phyloP scores from a whole-genome alignment of 2,329 filamentous ascomycete genomes.

The Blastomyces gilchristii region DNA sequence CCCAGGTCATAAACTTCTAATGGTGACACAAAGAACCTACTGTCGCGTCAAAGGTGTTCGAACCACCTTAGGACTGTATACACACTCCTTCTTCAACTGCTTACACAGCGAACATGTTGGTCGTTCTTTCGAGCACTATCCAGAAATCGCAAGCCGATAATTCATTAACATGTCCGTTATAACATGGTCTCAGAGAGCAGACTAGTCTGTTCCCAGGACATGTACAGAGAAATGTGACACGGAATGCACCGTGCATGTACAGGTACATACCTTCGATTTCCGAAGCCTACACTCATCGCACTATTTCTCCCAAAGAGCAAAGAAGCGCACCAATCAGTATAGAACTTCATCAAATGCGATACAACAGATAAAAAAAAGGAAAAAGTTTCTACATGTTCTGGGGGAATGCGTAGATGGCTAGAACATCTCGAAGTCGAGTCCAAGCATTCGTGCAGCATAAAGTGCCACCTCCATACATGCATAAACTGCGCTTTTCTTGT shows the following conservation, averaged over 20 bases:
- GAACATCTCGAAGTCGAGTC: background rate
- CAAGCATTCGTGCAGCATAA: background rate
- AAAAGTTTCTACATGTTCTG: background rate
- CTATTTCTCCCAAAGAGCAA: background rate
- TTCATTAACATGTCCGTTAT: background rate
- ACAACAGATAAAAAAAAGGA: background rate
- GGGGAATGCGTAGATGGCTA: background rate
- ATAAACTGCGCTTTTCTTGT: background rate
- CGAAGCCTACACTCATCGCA: constrained; percentile 6
- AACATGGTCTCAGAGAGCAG: background rate
- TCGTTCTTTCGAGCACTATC: constrained; percentile 1
- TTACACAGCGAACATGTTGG: constrained; percentile 32
- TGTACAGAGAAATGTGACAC: background rate
- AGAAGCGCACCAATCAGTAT: background rate
- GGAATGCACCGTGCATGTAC: background rate
- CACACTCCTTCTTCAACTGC: constrained; percentile 33
- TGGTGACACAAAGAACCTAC: constrained; percentile 19
- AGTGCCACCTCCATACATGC: background rate
- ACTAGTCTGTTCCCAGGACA: background rate
- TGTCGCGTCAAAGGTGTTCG: constrained; percentile 35
- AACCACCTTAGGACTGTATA: constrained; percentile 32
- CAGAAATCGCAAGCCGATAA: background rate
- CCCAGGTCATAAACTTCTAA: background rate
- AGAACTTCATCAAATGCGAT: background rate
- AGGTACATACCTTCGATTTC: constrained; percentile 3